phyloP scores from a whole-genome alignment of 352 stramenopile species.

The Globisporangium barbulae region DNA sequence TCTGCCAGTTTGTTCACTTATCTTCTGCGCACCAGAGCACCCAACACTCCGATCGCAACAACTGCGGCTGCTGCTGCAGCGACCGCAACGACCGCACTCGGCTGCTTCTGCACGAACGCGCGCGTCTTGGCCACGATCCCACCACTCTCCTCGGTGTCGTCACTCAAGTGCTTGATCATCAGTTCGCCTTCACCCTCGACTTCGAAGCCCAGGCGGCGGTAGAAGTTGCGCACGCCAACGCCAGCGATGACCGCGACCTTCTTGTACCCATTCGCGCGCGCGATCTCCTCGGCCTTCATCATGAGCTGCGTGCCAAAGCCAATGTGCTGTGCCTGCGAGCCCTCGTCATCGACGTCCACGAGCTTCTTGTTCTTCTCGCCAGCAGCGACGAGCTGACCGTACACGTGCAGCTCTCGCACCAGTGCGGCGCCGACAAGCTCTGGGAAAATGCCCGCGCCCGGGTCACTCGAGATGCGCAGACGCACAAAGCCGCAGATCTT shows the following conservation, averaged over 20 bases:
- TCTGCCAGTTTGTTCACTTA: not conserved
- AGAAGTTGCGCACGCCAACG: conserved; percentile 91
- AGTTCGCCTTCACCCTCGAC: conserved; percentile 81
- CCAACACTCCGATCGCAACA: conserved; percentile 7
- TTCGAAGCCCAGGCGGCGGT: conserved; percentile 86
- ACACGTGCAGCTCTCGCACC: conserved; percentile 90
- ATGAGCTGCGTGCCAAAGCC: conserved; percentile 89
- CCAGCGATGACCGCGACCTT: conserved; percentile 89
- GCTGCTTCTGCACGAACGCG: conserved; percentile 8
- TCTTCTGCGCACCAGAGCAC: conserved; percentile 12
- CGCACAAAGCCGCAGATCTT: conserved; percentile 92
- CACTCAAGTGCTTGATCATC: conserved; percentile 80
- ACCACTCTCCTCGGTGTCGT: conserved; percentile 6
- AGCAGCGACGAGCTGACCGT: conserved; percentile 81
- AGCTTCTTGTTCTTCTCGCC: conserved; percentile 32
- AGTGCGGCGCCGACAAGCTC: conserved; percentile 78
- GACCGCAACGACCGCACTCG: not conserved
- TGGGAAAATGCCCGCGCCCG: conserved; percentile 69
- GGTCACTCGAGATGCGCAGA: conserved; percentile 69
- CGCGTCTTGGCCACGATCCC: conserved; percentile 15
- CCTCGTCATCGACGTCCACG: conserved; percentile 22
- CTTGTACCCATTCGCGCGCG: conserved; percentile 53
- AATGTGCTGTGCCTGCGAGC: conserved; percentile 79
- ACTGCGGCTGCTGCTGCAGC: not conserved
- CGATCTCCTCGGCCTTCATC: conserved; percentile 79